Evolutionary conservation across 805 yeast genomes (phyloP), one percentile per base, ranked within the genome.

Genomic region (Cyberlindnera amylophila): DNA sequence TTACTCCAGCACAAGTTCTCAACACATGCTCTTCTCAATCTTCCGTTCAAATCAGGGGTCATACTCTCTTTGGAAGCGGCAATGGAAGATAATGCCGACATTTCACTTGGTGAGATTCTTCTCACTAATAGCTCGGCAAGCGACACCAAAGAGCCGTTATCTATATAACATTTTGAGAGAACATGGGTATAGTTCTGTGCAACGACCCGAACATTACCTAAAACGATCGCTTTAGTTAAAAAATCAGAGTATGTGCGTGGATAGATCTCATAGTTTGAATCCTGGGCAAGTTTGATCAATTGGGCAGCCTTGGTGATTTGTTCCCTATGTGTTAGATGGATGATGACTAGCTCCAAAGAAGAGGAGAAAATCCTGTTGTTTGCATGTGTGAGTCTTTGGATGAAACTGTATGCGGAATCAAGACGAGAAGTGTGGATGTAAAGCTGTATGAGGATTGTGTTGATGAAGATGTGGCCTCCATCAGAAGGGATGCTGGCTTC

Each of bases 301-400:
- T 33, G 16, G 5, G 46, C 34, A 3, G 51, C 51, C n/a, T 31
- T 19, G 26, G 36, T 26, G 6, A 48, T 16, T 7, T 44, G 29
- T 14, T 47, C 46, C 9, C 11, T 8, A 10, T 39, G 41, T 15
- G 43, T 36, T 3, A 41, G 34, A 15, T 50, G 50, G 3, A 38
- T 37, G 9, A 55, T 34, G 15, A 50, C 30, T 1, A 52, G 32
- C 14, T 55, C 59, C 8, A 53, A 13, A 2, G 50, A 36, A 7
- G 32, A 14, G 1, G 18, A 28, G 16, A 38, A 32, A 4, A 53
- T 15, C 2, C 32, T 21, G 4, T 27, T 6, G 2, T 36, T 34
- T 0, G 32, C 24, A 9, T 21, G 9, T 12, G 32, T 4, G 4
- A 32, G 4, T 9, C 26, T n/a, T 5, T 38, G 4, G 14, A 48